These are phyloP conservation scores for Fraxinus albicans DNA, from an alignment of 305 asterid species.

Conservation along the genomic window DNA sequence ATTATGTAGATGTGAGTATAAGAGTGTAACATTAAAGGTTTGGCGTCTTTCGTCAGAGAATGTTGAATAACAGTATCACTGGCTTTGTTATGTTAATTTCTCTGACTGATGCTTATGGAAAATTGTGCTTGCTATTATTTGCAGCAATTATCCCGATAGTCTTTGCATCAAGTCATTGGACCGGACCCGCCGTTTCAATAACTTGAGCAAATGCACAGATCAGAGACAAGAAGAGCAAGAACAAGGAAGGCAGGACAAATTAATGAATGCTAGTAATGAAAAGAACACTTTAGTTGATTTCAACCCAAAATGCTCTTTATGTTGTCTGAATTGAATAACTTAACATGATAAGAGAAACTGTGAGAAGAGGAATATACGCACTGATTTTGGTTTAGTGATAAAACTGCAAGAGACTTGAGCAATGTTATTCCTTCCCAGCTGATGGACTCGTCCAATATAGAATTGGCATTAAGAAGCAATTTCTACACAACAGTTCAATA, in stretches of 20 bases:
- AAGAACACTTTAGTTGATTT: neutral
- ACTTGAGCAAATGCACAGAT: neutral
- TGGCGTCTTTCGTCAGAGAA: neutral
- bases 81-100: neutral
- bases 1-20: neutral
- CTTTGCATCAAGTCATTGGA: neutral
- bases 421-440: constrained; percentile 76
- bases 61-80: neutral
- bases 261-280: constrained; percentile 11
- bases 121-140: neutral
- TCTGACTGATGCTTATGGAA: neutral
- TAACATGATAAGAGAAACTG: constrained; percentile 1
- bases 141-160: neutral
- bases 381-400: constrained; percentile 67
- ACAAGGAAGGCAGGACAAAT: neutral
- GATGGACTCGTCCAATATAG: constrained; percentile 49
- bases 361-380: constrained; percentile 31
- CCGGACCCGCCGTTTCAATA: neutral
- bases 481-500: constrained; percentile 45
- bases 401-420: constrained; percentile 57
- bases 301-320: neutral
- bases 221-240: neutral
- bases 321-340: neutral
- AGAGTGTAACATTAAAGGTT: neutral
- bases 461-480: constrained; percentile 61